Base-by-base conservation (phyloP, 495 filamentous ascomycete genomes). In the Aspergillus avenaceus region DNA sequence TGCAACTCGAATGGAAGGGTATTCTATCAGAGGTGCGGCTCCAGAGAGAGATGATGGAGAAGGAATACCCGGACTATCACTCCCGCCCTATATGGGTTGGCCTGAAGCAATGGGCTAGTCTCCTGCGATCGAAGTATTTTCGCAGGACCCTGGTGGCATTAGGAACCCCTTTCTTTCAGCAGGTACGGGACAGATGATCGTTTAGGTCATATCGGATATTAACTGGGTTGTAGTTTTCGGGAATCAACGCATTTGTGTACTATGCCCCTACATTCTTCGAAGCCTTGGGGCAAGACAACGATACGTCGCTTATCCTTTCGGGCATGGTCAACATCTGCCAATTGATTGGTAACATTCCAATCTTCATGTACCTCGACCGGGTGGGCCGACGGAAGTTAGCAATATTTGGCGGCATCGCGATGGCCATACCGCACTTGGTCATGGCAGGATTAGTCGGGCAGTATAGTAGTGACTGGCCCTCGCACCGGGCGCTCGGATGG, bases 221-320 rank as follows among this genome's bases (percentile, higher is more conserved):
- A 41, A 38, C 29, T 12, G 29, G n/a, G 38, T 29, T 5, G 16
- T 31, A 67, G 54, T 65, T 65, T 43, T 61, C 59, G 6, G 62
- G 62, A 1, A 54, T 65, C 7, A 63, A 65, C 46, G 62, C 62
- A 0, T 62, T 66, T 16, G 51, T 68, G 1, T 68, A 68, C 55
- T 67, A 67, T 44, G 62, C 64, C 1, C 56, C 62, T 2, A 63
- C 50, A 2, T 54, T 67, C 25, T 67, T 67, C 49, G 31, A 27
- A 25, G 32, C 46, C 3, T 25, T 67, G 4, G 62, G 64, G 2
- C 58, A 63, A 25, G 34, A 42, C 27, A 47, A 51, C 31, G 41
- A 63, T 5, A 63, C 37, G 24, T 51, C 56, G 0, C 47, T 65
- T 2, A 65, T 63, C 45, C 54, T 65, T 1, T 65, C 60, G 4